A percentile compares a stretch with the other conserved stretches of the same genome.
phyloP scores from a whole-genome alignment of 352 stramenopile genomes.

The Globisporangium perplexum region DNA sequence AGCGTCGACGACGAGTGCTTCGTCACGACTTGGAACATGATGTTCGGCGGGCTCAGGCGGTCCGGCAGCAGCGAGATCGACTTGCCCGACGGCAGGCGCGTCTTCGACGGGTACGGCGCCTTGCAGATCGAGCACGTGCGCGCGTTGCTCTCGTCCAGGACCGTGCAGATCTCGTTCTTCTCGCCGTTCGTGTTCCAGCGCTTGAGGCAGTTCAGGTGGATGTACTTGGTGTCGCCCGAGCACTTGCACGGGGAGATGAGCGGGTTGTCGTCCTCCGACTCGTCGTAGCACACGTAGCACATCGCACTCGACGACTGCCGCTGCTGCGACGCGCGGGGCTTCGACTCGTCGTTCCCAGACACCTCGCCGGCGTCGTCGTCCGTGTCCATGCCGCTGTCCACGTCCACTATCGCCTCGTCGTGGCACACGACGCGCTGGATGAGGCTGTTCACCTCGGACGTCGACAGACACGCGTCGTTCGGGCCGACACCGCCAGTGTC shows the following conservation, averaged over 20 bases:
- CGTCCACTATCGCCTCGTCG: constrained; percentile 69
- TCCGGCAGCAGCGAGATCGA: constrained; percentile 74
- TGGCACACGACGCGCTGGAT: constrained; percentile 82
- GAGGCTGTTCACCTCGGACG: constrained; percentile 70
- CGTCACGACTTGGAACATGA: constrained; percentile 87
- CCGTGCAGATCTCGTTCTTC: constrained; percentile 87
- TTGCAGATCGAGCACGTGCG: constrained; percentile 87
- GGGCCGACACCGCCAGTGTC: constrained; percentile 62
- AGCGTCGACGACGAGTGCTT: constrained; percentile 83
- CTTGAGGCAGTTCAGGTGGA: constrained; percentile 94
- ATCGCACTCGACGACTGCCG: constrained; percentile 76
- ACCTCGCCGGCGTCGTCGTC: constrained; percentile 81
- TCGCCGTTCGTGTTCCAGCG: constrained; percentile 92
- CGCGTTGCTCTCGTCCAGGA: constrained; percentile 79
- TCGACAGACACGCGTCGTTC: constrained; percentile 67
- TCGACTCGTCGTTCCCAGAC: constrained; percentile 81
- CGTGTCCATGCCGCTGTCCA: constrained; percentile 81
- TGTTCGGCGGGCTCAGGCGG: constrained; percentile 64
- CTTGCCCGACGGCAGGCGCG: constrained; percentile 61
- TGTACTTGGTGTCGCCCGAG: constrained; percentile 93
- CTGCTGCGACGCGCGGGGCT: constrained; percentile 61
- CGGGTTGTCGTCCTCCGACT: constrained; percentile 85
- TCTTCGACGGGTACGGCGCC: constrained; percentile 78
- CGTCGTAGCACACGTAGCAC: constrained; percentile 87
- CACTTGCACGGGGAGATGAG: constrained; percentile 94